phyloP scores from a whole-genome alignment of 148 eudicot genomes.

The Tetragonia tetragonoides region DNA sequence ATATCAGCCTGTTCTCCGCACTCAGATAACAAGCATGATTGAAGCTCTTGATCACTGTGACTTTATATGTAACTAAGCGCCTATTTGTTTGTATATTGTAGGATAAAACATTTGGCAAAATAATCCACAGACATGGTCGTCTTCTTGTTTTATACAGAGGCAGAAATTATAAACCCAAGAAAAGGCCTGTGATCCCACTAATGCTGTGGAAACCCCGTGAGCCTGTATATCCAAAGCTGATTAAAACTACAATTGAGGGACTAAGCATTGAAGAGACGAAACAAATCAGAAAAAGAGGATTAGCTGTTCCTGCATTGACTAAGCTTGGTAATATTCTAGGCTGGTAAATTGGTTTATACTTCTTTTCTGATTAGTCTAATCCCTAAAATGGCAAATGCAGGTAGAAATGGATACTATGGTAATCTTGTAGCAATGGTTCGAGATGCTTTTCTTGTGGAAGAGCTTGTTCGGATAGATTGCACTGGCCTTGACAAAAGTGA shows the following conservation, averaged over 20 bases:
- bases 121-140: constrained; percentile 74
- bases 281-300: constrained; percentile 69
- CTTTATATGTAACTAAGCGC: neutral
- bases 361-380: constrained; percentile 16
- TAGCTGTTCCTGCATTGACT: constrained; percentile 71
- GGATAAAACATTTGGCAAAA: constrained; percentile 89
- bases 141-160: constrained; percentile 77
- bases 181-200: constrained; percentile 75
- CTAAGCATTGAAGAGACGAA: constrained; percentile 92
- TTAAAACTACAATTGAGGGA: constrained; percentile 85
- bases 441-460: constrained; percentile 83
- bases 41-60: neutral
- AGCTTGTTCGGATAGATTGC: constrained; percentile 87
- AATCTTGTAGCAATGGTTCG: constrained; percentile 86
- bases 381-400: constrained; percentile 41
- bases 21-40: neutral
- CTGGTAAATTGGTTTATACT: neutral
- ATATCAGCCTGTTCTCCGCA: neutral
- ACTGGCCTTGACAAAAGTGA: constrained; percentile 78
- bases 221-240: constrained; percentile 83
- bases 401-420: constrained; percentile 88
- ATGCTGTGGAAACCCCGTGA: constrained; percentile 98
- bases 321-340: constrained; percentile 55
- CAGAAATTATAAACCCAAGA: constrained; percentile 67
- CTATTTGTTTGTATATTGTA: constrained; percentile 23